Conservation (phyloP, 768 basidiomycete species). For the Xerocomellus chrysenteron region DNA sequence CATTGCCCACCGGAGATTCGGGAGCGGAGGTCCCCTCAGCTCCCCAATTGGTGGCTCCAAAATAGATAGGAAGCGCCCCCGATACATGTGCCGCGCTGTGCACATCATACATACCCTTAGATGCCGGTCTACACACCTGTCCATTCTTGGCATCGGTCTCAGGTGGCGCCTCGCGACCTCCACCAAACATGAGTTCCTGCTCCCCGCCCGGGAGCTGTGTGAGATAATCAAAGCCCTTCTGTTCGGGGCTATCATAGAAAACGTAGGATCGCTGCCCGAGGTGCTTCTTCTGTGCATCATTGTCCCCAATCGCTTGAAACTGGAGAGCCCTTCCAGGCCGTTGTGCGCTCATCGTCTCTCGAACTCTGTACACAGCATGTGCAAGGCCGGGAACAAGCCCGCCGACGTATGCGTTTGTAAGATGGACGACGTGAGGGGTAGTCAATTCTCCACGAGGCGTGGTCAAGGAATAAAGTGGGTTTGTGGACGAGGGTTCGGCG, state of each 20-base stretch:
- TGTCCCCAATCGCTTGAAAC: conserved; percentile 1
- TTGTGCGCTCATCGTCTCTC: conserved; percentile 67
- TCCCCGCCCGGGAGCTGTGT: conserved; percentile 54
- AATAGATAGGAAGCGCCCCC: conserved; percentile 54
- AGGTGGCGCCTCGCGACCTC: conserved; percentile 41
- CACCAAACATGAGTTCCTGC: conserved; percentile 66
- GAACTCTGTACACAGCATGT: conserved; percentile 30
- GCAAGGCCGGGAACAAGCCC: conserved; percentile 44
- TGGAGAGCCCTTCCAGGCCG: conserved; percentile 43
- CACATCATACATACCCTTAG: conserved; percentile 33
- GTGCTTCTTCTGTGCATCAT: conserved; percentile 15
- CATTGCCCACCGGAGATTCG: conserved; percentile 9
- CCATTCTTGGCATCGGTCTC: neutral
- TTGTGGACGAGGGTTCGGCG: conserved; percentile 20
- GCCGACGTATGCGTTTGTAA: conserved; percentile 55
- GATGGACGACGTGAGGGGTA: conserved; percentile 47
- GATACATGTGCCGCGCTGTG: conserved; percentile 43
- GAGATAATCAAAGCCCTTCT: conserved; percentile 60
- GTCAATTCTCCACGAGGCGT: conserved; percentile 44
- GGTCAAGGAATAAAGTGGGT: conserved; percentile 37
- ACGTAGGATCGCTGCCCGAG: conserved; percentile 56
- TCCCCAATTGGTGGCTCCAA: conserved; percentile 46
- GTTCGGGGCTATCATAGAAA: conserved; percentile 46
- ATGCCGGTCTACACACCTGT: conserved; percentile 25
- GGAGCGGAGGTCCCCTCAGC: conserved; percentile 31